These are phyloP conservation scores for Antrodiella citrinella DNA, from an alignment of 768 basidiomycete genomes.

Conservation along the genomic window DNA sequence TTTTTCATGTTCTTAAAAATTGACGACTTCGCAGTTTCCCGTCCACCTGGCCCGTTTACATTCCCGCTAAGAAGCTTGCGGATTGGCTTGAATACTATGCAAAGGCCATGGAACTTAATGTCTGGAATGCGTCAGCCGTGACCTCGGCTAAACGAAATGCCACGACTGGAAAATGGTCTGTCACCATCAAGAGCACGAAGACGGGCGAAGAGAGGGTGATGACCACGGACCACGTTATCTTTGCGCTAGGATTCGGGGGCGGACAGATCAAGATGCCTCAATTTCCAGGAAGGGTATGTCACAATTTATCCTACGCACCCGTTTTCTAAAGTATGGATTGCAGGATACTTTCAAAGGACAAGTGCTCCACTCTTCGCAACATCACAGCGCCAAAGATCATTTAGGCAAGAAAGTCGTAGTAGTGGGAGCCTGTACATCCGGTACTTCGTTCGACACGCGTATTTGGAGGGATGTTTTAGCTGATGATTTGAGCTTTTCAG, in stretches of 20 bases:
- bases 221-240: slow-evolving; percentile 1
- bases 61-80: slow-evolving; percentile 2
- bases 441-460: slow-evolving; percentile 16
- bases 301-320: neutral
- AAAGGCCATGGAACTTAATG: slow-evolving; percentile 25
- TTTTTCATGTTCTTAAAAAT: neutral
- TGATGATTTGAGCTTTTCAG: too few species aligned
- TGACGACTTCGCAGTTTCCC: neutral
- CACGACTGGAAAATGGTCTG: neutral
- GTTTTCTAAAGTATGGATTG: neutral
- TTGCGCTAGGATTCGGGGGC: slow-evolving; percentile 3
- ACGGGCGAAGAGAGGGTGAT: slow-evolving; percentile 3
- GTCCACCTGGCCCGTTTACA: neutral
- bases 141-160: neutral
- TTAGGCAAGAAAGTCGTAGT: slow-evolving; percentile 58
- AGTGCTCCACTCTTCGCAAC: slow-evolving; percentile 7
- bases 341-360: slow-evolving; percentile 10
- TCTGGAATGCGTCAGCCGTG: slow-evolving; percentile 18
- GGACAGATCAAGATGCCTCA: slow-evolving; percentile 7
- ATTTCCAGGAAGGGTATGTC: slow-evolving; percentile 4
- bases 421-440: slow-evolving; percentile 62
- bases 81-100: slow-evolving; percentile 17
- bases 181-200: slow-evolving; percentile 1
- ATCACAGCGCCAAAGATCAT: slow-evolving; percentile 15
- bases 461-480: slow-evolving; percentile 13